Conservation (phyloP, 257 asterid species). For the Orobanche coerulescens region DNA sequence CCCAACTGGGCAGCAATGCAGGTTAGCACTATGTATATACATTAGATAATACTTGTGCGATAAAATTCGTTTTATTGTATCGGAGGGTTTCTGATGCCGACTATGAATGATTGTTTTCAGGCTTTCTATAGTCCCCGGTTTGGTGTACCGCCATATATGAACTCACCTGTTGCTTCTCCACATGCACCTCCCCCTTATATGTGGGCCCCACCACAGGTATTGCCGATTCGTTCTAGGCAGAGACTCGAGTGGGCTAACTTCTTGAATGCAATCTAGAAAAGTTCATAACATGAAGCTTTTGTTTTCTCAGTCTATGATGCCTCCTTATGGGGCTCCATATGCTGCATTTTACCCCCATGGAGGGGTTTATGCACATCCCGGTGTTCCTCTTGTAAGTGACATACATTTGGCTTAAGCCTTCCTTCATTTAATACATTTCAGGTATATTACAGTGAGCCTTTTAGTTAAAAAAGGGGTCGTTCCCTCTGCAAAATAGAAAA, state of each 20-base stretch:
- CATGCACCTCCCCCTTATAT: constrained; percentile 78
- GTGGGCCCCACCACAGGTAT: constrained; percentile 99
- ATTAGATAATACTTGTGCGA: too few species aligned
- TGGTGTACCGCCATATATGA: constrained; percentile 84
- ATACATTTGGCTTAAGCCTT: too few species aligned
- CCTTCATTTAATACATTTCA: too few species aligned
- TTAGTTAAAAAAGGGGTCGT: too few species aligned
- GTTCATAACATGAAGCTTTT: constrained; percentile 10
- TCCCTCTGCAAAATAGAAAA: too few species aligned
- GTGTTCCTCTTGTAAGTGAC: constrained; percentile 83
- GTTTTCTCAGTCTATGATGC: constrained; percentile 66
- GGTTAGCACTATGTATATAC: too few species aligned
- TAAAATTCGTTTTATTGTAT: too few species aligned
- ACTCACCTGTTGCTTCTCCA: constrained; percentile 72
- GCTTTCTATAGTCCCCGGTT: constrained; percentile 89
- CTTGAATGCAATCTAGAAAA: neutral
- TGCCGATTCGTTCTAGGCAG: neutral
- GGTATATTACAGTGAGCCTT: too few species aligned
- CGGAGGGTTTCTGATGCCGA: neutral
- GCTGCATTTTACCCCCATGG: constrained; percentile 85
- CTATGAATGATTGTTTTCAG: constrained; percentile 31
- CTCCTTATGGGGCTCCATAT: constrained; percentile 84
- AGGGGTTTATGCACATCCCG: constrained; percentile 83
- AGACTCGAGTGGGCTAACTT: too few species aligned
- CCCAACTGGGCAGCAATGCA: constrained; percentile 98